Evolutionary conservation across 192 early-diverging fungal species (phyloP), one percentile per base, ranked within the genome.

Genomic region (Linnemannia exigua): DNA sequence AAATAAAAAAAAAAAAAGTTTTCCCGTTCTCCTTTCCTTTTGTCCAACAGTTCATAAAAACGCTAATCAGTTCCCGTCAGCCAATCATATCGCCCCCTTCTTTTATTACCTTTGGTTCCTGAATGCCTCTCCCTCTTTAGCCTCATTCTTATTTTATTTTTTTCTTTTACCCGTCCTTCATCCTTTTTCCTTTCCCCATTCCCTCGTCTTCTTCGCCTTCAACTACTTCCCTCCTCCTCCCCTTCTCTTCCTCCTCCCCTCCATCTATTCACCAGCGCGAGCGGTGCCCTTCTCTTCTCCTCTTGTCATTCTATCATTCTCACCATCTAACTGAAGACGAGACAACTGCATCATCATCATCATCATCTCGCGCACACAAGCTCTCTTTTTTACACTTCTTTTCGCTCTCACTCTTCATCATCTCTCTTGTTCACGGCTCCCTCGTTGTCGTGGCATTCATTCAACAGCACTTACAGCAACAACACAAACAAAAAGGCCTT

Each of bases 161-260:
- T 46, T 17, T 25, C 35, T 44, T 71, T 44, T 25, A 20, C 22
- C 22, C 41, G 17, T 15, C 36, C 48, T 20, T 73, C 50, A 52
- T 74, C 50, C 33, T 52, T 74, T 47, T 54, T 74, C 33, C 36
- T 52, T 33, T 36, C 15, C 51, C n/a, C 72, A 74, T 74, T 47
- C 16, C 28, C 44, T 38, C 20, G 28, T 25, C 37, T 12, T 31
- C 17, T 47, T 25, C 48, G 70, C 70, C 25, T 25, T 63, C 28
- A 14, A 72, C n/a, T 36, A 17, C 67, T 36, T 20, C 41, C 72
- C 8, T 46, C 22, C 72, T 38, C 33, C 31, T 67, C n/a, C 37
- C 25, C 19, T 36, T 72, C 46, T 41, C 20, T 28, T 11, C n/a
- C 28, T 25, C 20, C 37, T 72, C 25, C 22, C n/a, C 8, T 3